Percentiles rank a stretch among this genome's conserved stretches.
Conservation (phyloP, 805 yeast species). For the Barnettozyma pratensis region DNA sequence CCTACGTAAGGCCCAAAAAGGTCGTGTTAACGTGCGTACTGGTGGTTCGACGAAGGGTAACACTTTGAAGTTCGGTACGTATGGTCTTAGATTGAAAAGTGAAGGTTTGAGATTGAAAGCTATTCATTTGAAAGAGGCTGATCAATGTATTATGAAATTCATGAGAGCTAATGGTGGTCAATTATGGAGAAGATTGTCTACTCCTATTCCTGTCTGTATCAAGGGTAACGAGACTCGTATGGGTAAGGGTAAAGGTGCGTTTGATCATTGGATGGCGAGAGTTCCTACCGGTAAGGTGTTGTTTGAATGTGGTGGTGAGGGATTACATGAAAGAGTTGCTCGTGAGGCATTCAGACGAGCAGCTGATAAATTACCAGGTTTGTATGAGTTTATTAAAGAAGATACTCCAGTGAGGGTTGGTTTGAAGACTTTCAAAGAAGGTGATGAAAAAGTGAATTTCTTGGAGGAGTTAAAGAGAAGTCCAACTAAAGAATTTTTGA, state of each 20-base stretch:
- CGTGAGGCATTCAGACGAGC: constrained; percentile 88
- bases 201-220: constrained; percentile 86
- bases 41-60: constrained; percentile 94
- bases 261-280: constrained; percentile 95
- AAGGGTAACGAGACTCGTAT: constrained; percentile 99
- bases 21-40: constrained; percentile 88
- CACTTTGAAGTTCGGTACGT: constrained; percentile 71
- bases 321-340: constrained; percentile 84
- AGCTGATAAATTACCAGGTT: constrained; percentile 87
- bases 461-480: constrained; percentile 46
- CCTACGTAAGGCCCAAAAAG: constrained; percentile 76
- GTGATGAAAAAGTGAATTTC: constrained; percentile 44
- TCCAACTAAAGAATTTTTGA: constrained; percentile 64
- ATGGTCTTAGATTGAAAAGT: constrained; percentile 82
- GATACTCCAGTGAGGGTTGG: constrained; percentile 70
- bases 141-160: constrained; percentile 75
- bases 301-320: constrained; percentile 73
- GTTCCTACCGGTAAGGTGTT: constrained; percentile 93
- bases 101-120: constrained; percentile 86
- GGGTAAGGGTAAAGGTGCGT: constrained; percentile 99
- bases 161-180: constrained; percentile 75
- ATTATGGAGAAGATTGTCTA: constrained; percentile 73
- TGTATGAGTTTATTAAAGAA: constrained; percentile 73
- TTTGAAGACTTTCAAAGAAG: constrained; percentile 45
- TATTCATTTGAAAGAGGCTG: constrained; percentile 86